Percentiles rank a stretch among this genome's conserved stretches.
Conservation (phyloP, 352 stramenopile genomes). For the Globisporangium okanoganense region DNA sequence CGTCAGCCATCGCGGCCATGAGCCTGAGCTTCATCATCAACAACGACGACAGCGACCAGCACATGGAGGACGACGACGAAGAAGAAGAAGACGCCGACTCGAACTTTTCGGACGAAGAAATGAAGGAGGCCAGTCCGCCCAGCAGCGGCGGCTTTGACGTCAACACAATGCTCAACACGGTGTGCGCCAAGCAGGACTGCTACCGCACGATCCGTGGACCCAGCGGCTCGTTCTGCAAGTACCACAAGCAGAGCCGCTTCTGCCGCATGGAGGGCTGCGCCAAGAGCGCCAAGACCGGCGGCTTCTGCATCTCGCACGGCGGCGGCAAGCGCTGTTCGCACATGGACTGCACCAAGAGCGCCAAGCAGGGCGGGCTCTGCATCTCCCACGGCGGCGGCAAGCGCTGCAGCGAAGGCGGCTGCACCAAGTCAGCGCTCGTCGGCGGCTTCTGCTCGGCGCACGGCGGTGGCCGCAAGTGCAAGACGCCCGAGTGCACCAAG, state of each 20-base stretch:
- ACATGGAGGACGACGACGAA: conserved; percentile 18
- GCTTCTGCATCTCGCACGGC: conserved; percentile 71
- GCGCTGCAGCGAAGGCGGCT: conserved; percentile 65
- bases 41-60: conserved; percentile 31
- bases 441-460: conserved; percentile 83
- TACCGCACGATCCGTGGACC: conserved; percentile 71
- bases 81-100: conserved; percentile 23
- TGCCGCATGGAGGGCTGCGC: conserved; percentile 59
- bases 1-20: conserved; percentile 68
- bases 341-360: conserved; percentile 77
- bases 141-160: conserved; percentile 38
- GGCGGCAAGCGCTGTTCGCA: conserved; percentile 68
- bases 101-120: conserved; percentile 39
- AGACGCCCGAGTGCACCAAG: conserved; percentile 67
- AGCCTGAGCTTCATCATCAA: conserved; percentile 86
- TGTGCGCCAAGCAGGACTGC: conserved; percentile 75
- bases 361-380: conserved; percentile 78
- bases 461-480: conserved; percentile 75
- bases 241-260: conserved; percentile 82
- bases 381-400: conserved; percentile 83
- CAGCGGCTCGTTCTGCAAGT: conserved; percentile 75
- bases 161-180: conserved; percentile 70
- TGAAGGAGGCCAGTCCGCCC: conserved; percentile 24
- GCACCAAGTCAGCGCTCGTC: conserved; percentile 78
- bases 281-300: conserved; percentile 80